phyloP scores from a whole-genome alignment of 2,329 filamentous ascomycete species.

The Fusarium coffeatum region DNA sequence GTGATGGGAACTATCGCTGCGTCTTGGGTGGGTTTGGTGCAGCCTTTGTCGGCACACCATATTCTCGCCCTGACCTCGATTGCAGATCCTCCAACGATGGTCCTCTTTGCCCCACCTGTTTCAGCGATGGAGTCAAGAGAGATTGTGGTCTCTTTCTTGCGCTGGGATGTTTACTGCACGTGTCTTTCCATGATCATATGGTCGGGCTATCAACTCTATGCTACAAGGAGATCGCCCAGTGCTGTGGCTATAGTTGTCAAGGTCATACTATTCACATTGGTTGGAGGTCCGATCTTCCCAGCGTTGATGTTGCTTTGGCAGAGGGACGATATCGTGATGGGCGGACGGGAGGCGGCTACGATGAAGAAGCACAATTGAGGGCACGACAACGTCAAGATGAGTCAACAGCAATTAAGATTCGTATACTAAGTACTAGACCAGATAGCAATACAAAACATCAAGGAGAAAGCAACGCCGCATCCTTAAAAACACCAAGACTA shows the following conservation, averaged over 20 bases:
- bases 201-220: conserved; percentile 26
- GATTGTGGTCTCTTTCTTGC: conserved; percentile 36
- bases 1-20: conserved; percentile 22
- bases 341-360: neutral
- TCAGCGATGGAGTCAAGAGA: conserved; percentile 9
- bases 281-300: conserved; percentile 35
- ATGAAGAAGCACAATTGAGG: conserved; percentile 17
- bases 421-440: neutral
- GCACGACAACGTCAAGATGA: neutral
- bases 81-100: conserved; percentile 24
- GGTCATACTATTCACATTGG: neutral
- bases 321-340: conserved; percentile 21
- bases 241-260: neutral
- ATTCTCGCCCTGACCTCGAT: conserved; percentile 33
- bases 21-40: conserved; percentile 1
- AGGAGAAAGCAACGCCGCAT: conserved; percentile 1
- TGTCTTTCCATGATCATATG: conserved; percentile 33
- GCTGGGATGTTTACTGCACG: conserved; percentile 41
- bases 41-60: conserved; percentile 18
- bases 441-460: conserved; percentile 4
- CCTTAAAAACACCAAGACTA: neutral
- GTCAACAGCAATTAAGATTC: neutral
- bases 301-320: conserved; percentile 36
- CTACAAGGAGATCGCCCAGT: neutral
- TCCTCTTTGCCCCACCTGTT: conserved; percentile 21